A percentile compares a stretch with the other conserved stretches of the same genome.
Evolutionary conservation across 805 yeast species (phyloP).

Genomic region (Alloascoidea hylecoeti): DNA sequence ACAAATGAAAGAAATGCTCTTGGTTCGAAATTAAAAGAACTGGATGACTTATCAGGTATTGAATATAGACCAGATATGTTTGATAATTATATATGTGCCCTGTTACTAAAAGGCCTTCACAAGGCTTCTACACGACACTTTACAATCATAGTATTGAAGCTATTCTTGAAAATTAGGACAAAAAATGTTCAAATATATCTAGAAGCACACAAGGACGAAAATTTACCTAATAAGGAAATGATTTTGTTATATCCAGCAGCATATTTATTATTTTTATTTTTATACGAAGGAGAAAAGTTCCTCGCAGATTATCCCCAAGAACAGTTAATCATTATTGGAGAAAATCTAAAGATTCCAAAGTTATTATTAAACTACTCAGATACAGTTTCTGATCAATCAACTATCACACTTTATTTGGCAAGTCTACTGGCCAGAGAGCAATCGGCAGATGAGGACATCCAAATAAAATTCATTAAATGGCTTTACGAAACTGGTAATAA

Average conservation of each 20-base stretch:
- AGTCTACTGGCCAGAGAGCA: not conserved
- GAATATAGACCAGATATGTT: slow-evolving; percentile 5
- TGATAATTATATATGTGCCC: slow-evolving; percentile 11
- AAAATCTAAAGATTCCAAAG: not conserved
- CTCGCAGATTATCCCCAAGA: not conserved
- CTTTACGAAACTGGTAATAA: not conserved
- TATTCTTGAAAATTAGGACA: slow-evolving; percentile 11
- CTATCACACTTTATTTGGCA: not conserved
- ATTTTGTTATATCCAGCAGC: not conserved
- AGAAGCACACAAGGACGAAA: slow-evolving; percentile 1
- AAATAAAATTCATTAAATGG: not conserved
- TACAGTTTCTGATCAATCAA: not conserved
- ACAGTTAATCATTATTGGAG: not conserved
- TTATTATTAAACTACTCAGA: not conserved
- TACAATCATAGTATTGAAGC: slow-evolving; percentile 11
- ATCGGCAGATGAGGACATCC: not conserved
- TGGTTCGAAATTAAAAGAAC: slow-evolving; percentile 1
- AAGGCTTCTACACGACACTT: slow-evolving; percentile 9
- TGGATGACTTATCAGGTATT: not conserved
- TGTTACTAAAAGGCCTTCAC: slow-evolving; percentile 12
- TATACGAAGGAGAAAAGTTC: not conserved
- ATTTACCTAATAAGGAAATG: not conserved
- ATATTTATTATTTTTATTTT: not conserved
- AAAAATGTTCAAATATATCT: slow-evolving; percentile 8
- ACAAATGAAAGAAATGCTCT: not conserved